Conservation (phyloP, 2,329 filamentous ascomycete species). For the Xylariaceae sp. region DNA sequence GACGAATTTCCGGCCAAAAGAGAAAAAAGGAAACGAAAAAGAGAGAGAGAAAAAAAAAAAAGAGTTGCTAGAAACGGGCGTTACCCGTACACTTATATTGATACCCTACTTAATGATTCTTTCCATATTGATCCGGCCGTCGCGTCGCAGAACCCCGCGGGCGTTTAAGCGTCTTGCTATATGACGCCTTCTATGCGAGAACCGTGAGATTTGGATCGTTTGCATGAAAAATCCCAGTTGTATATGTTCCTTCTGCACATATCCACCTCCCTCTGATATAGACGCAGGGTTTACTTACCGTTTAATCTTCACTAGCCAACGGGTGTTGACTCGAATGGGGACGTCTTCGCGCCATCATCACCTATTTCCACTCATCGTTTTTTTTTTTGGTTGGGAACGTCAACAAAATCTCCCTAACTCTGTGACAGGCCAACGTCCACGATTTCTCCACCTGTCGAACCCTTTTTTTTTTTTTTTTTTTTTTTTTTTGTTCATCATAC, state of each 20-base stretch:
- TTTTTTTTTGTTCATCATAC: not conserved
- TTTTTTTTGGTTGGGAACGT: not conserved
- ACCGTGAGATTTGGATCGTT: not conserved
- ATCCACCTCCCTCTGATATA: not conserved
- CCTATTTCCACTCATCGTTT: too few species aligned
- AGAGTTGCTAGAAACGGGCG: conserved; percentile 1
- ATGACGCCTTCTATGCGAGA: not conserved
- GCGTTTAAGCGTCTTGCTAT: not conserved
- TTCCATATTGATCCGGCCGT: not conserved
- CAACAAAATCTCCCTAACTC: not conserved
- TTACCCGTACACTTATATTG: conserved; percentile 6
- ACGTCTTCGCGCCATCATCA: not conserved
- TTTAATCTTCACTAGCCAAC: not conserved
- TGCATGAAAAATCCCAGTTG: not conserved
- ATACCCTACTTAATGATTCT: conserved; percentile 13
- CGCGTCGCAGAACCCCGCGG: not conserved
- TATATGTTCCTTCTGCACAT: conserved; percentile 5
- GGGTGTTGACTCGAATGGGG: not conserved
- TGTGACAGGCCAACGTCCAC: not conserved
- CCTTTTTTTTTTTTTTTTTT: conserved; percentile 4
- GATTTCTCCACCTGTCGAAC: not conserved
- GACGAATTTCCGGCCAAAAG: not conserved
- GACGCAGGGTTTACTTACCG: not conserved
- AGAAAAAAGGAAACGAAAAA: not conserved
- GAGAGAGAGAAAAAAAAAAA: not conserved